Conservation (phyloP, 192 early-diverging fungal species). For the Backusella psychrophila region DNA sequence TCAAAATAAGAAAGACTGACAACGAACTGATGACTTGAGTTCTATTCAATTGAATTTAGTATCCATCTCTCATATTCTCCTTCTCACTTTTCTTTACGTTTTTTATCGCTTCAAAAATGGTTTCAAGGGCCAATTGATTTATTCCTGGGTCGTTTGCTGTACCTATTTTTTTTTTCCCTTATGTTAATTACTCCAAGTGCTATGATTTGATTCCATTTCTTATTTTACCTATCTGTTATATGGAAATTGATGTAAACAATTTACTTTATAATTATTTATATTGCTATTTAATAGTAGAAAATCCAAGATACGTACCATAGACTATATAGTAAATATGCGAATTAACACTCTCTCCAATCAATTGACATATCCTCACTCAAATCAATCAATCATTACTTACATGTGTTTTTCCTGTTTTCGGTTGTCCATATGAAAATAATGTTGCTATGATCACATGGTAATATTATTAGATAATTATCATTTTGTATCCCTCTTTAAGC, state of each 20-base stretch:
- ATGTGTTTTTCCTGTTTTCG: constrained; percentile 9
- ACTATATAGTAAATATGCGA: background rate
- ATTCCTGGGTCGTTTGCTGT: background rate
- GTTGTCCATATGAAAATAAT: constrained; percentile 12
- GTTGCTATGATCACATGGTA: background rate
- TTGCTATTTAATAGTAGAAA: background rate
- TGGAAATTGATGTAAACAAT: background rate
- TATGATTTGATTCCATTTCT: background rate
- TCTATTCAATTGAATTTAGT: background rate
- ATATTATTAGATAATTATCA: background rate
- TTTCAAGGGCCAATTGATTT: background rate
- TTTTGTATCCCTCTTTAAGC: background rate
- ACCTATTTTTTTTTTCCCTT: background rate
- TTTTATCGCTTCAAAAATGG: constrained; percentile 6
- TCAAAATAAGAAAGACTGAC: background rate
- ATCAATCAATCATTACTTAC: background rate
- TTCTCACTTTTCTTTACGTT: background rate
- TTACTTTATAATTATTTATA: background rate
- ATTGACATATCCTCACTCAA: background rate
- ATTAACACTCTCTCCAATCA: background rate
- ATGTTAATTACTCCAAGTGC: too few species aligned
- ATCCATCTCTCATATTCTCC: too few species aligned
- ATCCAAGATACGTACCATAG: background rate
- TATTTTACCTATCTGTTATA: background rate
- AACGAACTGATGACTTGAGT: background rate